phyloP scores from a whole-genome alignment of 2,329 filamentous ascomycete species.

The Albifimbria verrucaria region DNA sequence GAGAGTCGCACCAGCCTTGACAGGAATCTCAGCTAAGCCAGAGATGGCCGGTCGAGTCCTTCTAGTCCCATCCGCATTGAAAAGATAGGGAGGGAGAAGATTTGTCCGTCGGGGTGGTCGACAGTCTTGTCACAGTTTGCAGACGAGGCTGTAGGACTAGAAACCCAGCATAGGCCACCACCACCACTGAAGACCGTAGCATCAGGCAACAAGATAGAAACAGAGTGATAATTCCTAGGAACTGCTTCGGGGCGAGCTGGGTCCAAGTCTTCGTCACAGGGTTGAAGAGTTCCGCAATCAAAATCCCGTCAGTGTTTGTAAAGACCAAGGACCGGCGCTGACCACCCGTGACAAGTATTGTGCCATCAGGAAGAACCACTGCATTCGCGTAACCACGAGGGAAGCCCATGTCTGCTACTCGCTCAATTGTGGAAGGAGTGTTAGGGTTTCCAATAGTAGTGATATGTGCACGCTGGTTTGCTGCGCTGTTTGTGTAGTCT shows the following conservation, averaged over 20 bases:
- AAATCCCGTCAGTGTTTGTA: constrained; percentile 37
- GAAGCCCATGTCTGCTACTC: constrained; percentile 28
- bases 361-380: constrained; percentile 43
- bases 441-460: constrained; percentile 38
- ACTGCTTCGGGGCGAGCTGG: constrained; percentile 33
- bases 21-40: background rate
- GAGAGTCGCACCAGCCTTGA: constrained; percentile 15
- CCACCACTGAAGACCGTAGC: constrained; percentile 48
- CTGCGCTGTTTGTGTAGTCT: constrained; percentile 36
- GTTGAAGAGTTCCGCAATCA: constrained; percentile 44
- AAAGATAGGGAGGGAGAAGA: constrained; percentile 56
- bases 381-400: constrained; percentile 38
- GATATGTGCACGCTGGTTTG: constrained; percentile 40
- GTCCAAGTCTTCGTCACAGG: constrained; percentile 38
- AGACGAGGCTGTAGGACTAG: constrained; percentile 20
- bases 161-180: constrained; percentile 46
- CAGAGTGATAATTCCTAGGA: constrained; percentile 47
- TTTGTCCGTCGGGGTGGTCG: constrained; percentile 52
- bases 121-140: constrained; percentile 27
- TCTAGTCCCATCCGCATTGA: constrained; percentile 37
- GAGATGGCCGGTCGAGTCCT: constrained; percentile 25
- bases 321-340: constrained; percentile 41
- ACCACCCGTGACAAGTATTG: constrained; percentile 32
- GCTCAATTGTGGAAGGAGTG: constrained; percentile 12
- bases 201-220: constrained; percentile 49